Conservation (phyloP, 1,284 basidiomycete species). For the Caloboletus inedulis region DNA sequence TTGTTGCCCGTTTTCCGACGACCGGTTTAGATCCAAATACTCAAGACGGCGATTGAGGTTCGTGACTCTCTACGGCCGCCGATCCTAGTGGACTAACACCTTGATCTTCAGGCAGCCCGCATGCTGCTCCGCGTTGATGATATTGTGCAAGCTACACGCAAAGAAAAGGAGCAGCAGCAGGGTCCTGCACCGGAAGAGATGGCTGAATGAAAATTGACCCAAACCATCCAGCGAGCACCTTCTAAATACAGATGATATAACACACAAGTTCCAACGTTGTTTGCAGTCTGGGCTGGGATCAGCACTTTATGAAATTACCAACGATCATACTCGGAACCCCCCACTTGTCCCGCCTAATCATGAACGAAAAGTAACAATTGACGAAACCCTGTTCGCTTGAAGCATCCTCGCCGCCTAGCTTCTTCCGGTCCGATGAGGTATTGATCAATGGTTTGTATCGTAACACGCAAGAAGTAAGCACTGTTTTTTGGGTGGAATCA, state of each 20-base stretch:
- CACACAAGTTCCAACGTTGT: neutral
- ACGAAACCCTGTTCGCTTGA: conserved; percentile 67
- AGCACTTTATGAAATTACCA: conserved; percentile 76
- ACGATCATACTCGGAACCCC: conserved; percentile 93
- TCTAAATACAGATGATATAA: conserved; percentile 8
- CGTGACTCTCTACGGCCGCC: conserved; percentile 8
- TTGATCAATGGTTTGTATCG: conserved; percentile 65
- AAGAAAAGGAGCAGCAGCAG: conserved; percentile 49
- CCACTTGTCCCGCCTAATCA: conserved; percentile 87
- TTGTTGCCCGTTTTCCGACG: neutral
- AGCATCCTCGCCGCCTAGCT: conserved; percentile 19
- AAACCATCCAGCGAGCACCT: conserved; percentile 1
- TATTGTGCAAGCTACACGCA: conserved; percentile 82
- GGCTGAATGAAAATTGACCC: too few relatives aligned
- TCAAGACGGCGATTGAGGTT: conserved; percentile 96
- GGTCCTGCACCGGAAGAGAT: too few relatives aligned
- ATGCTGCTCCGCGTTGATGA: conserved; percentile 94
- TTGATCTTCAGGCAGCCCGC: conserved; percentile 64
- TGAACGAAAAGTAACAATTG: conserved; percentile 95
- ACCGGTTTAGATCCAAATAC: conserved; percentile 73
- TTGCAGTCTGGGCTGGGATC: conserved; percentile 6
- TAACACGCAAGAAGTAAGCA: conserved; percentile 90
- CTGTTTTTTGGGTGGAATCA: conserved; percentile 83
- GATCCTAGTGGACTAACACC: neutral
- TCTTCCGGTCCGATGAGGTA: conserved; percentile 27